Conservation (phyloP, 192 early-diverging fungal genomes). For the Coemansia sp. region DNA sequence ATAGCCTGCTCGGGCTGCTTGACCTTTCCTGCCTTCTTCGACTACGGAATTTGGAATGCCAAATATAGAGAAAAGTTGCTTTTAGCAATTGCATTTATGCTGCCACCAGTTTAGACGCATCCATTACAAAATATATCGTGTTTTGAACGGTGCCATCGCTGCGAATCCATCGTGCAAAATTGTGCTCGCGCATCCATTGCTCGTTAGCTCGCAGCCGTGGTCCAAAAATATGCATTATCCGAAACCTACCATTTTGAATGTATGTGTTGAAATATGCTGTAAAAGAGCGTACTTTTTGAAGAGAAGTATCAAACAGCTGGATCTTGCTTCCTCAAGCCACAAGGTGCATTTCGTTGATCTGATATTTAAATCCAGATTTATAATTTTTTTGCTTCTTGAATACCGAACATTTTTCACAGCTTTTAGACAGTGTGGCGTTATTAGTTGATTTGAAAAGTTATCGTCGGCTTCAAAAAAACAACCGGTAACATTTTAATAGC, state of each 20-base stretch:
- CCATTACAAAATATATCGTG: neutral
- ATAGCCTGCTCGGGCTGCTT: constrained; percentile 85
- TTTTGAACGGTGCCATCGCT: neutral
- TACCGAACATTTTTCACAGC: too few relatives aligned
- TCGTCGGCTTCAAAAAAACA: too few relatives aligned
- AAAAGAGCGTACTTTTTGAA: constrained; percentile 14
- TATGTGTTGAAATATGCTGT: constrained; percentile 14
- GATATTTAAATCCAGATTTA: too few relatives aligned
- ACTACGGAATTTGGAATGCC: constrained; percentile 21
- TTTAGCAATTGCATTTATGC: neutral
- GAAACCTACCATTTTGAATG: constrained; percentile 13
- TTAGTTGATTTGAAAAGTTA: too few relatives aligned
- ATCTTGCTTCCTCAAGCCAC: too few relatives aligned
- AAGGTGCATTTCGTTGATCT: too few relatives aligned
- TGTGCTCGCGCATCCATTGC: constrained; percentile 1
- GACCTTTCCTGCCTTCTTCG: constrained; percentile 75
- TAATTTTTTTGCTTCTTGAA: too few relatives aligned
- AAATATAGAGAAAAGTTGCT: neutral
- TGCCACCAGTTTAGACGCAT: neutral
- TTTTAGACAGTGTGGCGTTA: too few relatives aligned
- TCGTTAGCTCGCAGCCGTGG: neutral
- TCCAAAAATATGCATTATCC: neutral
- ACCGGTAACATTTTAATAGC: too few relatives aligned
- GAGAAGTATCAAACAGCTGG: constrained; percentile 2
- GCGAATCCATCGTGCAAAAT: constrained; percentile 5